These are phyloP conservation scores for Termitomyces sp. DNA, from an alignment of 768 basidiomycete genomes.

Conservation along the genomic window DNA sequence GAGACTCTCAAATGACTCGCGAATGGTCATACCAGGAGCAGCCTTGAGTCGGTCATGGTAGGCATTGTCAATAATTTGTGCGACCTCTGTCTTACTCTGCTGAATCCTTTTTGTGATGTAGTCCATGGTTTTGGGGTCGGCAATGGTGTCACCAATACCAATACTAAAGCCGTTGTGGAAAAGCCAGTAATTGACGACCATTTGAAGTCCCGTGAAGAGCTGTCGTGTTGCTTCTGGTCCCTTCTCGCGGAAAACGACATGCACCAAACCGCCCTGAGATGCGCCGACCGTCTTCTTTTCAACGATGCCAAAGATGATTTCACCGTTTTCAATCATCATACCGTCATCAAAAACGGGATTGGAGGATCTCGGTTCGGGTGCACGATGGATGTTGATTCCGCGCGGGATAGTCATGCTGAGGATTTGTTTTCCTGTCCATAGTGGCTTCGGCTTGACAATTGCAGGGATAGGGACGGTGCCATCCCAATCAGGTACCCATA, in stretches of 20 bases:
- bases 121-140: constrained; percentile 84
- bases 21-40: constrained; percentile 97
- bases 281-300: constrained; percentile 99
- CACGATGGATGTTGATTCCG: constrained; percentile 89
- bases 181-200: constrained; percentile 97
- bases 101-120: constrained; percentile 82
- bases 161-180: constrained; percentile 99
- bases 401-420: constrained; percentile 89
- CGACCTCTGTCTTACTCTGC: constrained; percentile 78
- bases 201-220: constrained; percentile 92
- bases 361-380: constrained; percentile 72
- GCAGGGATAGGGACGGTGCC: constrained; percentile 89
- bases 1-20: constrained; percentile 94
- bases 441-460: constrained; percentile 92
- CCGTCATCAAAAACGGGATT: constrained; percentile 91
- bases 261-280: constrained; percentile 89
- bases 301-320: constrained; percentile 91
- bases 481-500: constrained; percentile 99
- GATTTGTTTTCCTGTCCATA: constrained; percentile 98
- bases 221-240: constrained; percentile 88
- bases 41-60: constrained; percentile 86
- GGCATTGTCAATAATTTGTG: constrained; percentile 75
- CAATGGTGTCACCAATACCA: constrained; percentile 98
- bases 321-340: constrained; percentile 95
- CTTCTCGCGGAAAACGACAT: constrained; percentile 97